phyloP scores from a whole-genome alignment of 1,284 basidiomycete genomes.

The Kwoniella shivajii region DNA sequence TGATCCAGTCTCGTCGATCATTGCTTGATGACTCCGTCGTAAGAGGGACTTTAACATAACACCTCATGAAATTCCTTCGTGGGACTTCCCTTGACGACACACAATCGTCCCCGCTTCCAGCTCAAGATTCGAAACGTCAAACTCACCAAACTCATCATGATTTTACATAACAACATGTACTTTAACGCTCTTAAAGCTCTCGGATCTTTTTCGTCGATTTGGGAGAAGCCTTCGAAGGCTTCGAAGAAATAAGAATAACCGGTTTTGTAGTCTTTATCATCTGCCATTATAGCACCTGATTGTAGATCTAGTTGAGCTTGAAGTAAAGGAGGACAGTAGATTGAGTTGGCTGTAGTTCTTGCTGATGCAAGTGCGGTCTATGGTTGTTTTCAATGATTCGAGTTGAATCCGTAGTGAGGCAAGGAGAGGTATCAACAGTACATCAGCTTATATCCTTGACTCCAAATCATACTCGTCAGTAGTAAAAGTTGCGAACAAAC shows the following conservation, averaged over 20 bases:
- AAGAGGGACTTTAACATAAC: too few species aligned
- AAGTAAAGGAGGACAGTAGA: slow-evolving; percentile 93
- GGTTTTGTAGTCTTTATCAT: slow-evolving; percentile 97
- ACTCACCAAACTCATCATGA: slow-evolving; percentile 91
- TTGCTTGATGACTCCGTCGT: too few species aligned
- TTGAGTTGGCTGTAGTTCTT: slow-evolving; percentile 91
- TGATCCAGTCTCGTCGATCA: too few species aligned
- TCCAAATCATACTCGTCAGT: too few species aligned
- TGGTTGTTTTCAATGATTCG: not conserved
- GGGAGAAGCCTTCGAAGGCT: slow-evolving; percentile 86
- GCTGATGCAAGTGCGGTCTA: slow-evolving; percentile 89
- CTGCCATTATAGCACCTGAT: slow-evolving; percentile 87
- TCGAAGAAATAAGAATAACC: slow-evolving; percentile 98
- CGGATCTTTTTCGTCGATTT: slow-evolving; percentile 56
- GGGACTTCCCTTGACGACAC: too few species aligned
- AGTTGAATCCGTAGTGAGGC: too few species aligned
- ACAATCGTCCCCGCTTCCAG: too few species aligned
- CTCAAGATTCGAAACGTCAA: not conserved
- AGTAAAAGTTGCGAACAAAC: slow-evolving; percentile 11
- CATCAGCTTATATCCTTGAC: too few species aligned
- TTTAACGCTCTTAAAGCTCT: slow-evolving; percentile 80
- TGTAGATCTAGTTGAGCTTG: slow-evolving; percentile 93
- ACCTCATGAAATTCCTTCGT: too few species aligned
- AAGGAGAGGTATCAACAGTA: too few species aligned
- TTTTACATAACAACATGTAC: slow-evolving; percentile 97